Evolutionary conservation across 31 red algal species (phyloP).

Genomic region (Asparagopsis taxiformis): DNA sequence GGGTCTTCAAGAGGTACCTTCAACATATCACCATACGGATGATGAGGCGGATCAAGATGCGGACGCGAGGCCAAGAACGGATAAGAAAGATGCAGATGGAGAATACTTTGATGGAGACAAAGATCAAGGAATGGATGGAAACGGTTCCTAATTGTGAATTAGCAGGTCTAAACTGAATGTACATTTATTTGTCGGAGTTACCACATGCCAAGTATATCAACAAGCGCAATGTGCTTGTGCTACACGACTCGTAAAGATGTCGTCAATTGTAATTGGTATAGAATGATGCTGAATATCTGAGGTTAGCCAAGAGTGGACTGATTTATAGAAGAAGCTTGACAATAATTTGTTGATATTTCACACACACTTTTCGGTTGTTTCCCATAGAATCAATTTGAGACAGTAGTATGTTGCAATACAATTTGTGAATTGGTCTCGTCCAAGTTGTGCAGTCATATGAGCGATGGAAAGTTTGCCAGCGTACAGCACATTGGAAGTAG

Average conservation of each 20-base stretch:
- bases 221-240: neutral
- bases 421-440: too few species aligned
- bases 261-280: too few species aligned
- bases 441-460: too few species aligned
- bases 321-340: too few species aligned
- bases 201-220: neutral
- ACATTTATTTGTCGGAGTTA: neutral
- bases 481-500: conserved; percentile 62
- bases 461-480: conserved; percentile 44
- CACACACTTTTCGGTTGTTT: too few species aligned
- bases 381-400: too few species aligned
- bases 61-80: conserved; percentile 21
- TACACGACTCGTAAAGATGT: too few species aligned
- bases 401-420: too few species aligned
- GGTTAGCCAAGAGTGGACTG: too few species aligned
- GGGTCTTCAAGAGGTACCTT: conserved; percentile 88
- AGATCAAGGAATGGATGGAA: conserved; percentile 55
- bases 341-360: too few species aligned
- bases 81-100: conserved; percentile 55
- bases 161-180: neutral
- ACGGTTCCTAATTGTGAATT: neutral
- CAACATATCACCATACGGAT: conserved; percentile 38
- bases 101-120: conserved; percentile 61
- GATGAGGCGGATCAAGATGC: conserved; percentile 69
- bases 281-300: too few species aligned